These are phyloP conservation scores for Hirsutella thompsonii DNA, from an alignment of 2,329 filamentous ascomycete genomes.

Conservation along the genomic window DNA sequence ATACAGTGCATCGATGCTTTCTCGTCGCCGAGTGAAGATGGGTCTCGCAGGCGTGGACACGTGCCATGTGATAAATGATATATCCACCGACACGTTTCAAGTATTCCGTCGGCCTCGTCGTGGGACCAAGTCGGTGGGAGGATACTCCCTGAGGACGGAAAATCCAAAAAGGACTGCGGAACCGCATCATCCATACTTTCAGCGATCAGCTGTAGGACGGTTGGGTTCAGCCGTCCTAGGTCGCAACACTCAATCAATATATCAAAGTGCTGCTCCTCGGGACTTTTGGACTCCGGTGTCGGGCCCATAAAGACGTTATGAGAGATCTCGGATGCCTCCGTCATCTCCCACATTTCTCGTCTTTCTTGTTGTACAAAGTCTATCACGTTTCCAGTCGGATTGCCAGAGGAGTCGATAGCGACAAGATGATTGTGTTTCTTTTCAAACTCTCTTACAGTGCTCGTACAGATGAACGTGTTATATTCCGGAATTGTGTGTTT, in stretches of 20 bases:
- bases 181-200: conserved; percentile 35
- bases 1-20: neutral
- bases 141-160: conserved; percentile 90
- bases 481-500: conserved; percentile 49
- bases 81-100: conserved; percentile 85
- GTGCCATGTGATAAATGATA: conserved; percentile 66
- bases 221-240: conserved; percentile 60
- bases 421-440: conserved; percentile 56
- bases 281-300: conserved; percentile 56
- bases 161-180: conserved; percentile 40
- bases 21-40: neutral
- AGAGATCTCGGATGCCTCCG: conserved; percentile 75
- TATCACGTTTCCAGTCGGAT: conserved; percentile 62
- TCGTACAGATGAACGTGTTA: conserved; percentile 69
- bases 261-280: conserved; percentile 56
- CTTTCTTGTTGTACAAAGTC: conserved; percentile 88
- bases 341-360: conserved; percentile 88
- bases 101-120: conserved; percentile 67
- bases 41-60: conserved; percentile 22
- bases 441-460: conserved; percentile 61
- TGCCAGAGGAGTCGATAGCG: conserved; percentile 58
- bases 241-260: conserved; percentile 84
- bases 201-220: conserved; percentile 50
- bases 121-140: conserved; percentile 75
- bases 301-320: conserved; percentile 85